Evolutionary conservation across 108 stramenopile species (phyloP).

Genomic region (Pelagomonas calceolata): DNA sequence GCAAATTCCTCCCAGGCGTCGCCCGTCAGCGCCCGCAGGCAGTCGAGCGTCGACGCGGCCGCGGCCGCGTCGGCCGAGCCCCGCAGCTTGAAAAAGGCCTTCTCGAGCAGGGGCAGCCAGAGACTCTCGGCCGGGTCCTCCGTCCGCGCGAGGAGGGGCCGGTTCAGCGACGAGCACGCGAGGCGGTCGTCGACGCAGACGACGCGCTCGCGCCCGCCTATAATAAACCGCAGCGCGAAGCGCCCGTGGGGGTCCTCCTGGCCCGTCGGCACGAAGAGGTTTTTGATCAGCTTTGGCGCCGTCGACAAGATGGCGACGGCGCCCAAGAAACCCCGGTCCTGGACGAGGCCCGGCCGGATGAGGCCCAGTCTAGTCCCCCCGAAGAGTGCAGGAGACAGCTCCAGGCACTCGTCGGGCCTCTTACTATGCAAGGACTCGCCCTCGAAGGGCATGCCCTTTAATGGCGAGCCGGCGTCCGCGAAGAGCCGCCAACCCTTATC

Average conservation of each 20-base stretch:
- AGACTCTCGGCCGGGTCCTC: slow-evolving; percentile 33
- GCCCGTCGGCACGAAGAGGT: slow-evolving; percentile 27
- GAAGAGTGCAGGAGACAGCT: slow-evolving; percentile 13
- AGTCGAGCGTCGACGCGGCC: too few species aligned
- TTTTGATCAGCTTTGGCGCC: slow-evolving; percentile 5
- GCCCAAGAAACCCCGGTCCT: slow-evolving; percentile 17
- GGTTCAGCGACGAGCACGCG: slow-evolving; percentile 7
- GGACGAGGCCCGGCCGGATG: slow-evolving; percentile 1
- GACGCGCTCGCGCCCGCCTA: slow-evolving; percentile 23
- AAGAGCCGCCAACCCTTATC: slow-evolving; percentile 3
- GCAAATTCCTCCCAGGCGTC: too few species aligned
- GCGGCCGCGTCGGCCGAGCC: slow-evolving; percentile 27
- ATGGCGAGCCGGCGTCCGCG: slow-evolving; percentile 2
- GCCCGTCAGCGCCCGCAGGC: too few species aligned
- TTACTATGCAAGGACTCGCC: slow-evolving; percentile 9
- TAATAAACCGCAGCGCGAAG: slow-evolving; percentile 28
- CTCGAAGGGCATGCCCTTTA: slow-evolving; percentile 16
- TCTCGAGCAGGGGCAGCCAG: slow-evolving; percentile 35
- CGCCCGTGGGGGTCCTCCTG: slow-evolving; percentile 26
- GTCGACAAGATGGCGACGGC: slow-evolving; percentile 21
- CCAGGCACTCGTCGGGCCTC: slow-evolving; percentile 13
- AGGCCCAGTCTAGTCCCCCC: slow-evolving; percentile 4
- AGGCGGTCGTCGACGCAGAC: slow-evolving; percentile 27
- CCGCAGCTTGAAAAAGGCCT: slow-evolving; percentile 38
- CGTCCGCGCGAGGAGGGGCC: slow-evolving; percentile 24